Evolutionary conservation across 2,329 filamentous ascomycete genomes (phyloP).

Genomic region (Penicillium sp.): DNA sequence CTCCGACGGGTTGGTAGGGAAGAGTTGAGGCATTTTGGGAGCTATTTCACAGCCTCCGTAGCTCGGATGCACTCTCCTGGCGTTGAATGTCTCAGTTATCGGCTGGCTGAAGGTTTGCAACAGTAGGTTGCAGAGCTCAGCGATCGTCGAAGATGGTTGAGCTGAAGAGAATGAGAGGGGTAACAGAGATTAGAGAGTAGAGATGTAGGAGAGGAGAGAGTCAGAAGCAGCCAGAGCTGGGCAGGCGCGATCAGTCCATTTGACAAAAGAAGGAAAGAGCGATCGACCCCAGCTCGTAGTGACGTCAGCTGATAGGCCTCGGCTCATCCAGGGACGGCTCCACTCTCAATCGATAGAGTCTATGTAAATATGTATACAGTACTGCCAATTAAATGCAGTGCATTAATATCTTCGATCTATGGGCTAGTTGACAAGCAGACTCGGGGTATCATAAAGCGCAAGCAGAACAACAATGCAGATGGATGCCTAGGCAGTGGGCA

Average conservation of each 20-base stretch:
- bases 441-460: background rate
- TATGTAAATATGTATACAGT: no score
- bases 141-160: background rate
- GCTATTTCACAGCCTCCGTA: background rate
- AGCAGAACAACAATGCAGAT: background rate
- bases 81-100: constrained; percentile 14
- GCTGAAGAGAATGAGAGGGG: background rate
- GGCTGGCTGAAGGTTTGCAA: background rate
- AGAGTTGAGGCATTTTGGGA: constrained; percentile 52
- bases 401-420: background rate
- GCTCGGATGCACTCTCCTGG: constrained; percentile 9
- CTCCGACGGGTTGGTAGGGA: constrained; percentile 72
- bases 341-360: no score
- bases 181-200: background rate
- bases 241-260: no score
- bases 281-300: no score
- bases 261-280: no score
- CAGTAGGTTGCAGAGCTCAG: background rate
- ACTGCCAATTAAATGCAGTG: no score
- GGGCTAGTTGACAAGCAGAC: background rate
- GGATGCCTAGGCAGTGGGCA: background rate
- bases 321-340: no score
- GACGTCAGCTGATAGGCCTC: no score
- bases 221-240: no score
- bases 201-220: background rate